Conservation (phyloP, 2,329 filamentous ascomycete species). For the Calonectria crousiana region DNA sequence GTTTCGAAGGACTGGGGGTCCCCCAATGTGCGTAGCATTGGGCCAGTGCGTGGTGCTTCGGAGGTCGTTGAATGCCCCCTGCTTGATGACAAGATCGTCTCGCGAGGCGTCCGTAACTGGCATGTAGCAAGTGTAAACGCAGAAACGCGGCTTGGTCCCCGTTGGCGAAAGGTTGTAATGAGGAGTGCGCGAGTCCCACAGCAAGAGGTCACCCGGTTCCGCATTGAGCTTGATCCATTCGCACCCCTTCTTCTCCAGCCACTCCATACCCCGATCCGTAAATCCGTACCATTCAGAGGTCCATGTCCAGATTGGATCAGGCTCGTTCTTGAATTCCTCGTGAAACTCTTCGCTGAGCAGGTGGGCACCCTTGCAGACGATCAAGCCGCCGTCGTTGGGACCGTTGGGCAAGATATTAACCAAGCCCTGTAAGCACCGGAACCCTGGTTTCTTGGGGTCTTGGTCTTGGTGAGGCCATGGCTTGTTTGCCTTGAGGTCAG, state of each 20-base stretch:
- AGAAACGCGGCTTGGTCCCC: constrained; percentile 51
- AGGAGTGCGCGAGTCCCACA: constrained; percentile 53
- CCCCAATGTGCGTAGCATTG: constrained; percentile 36
- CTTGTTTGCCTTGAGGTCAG: constrained; percentile 37
- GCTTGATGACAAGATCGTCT: constrained; percentile 54
- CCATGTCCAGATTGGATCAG: constrained; percentile 51
- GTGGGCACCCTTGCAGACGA: constrained; percentile 39
- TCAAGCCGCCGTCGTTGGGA: constrained; percentile 46
- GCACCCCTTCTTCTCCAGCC: constrained; percentile 46
- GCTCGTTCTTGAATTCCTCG: constrained; percentile 43
- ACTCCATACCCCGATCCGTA: constrained; percentile 48
- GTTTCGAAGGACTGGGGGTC: not conserved
- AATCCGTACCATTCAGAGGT: constrained; percentile 42
- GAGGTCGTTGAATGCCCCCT: constrained; percentile 51
- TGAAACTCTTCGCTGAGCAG: constrained; percentile 46
- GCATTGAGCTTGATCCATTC: constrained; percentile 52
- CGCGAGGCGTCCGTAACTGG: not conserved
- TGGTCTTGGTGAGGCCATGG: constrained; percentile 26
- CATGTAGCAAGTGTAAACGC: constrained; percentile 44
- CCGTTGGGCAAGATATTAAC: constrained; percentile 55
- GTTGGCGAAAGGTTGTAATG: constrained; percentile 53
- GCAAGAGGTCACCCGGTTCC: constrained; percentile 55
- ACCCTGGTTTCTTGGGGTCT: constrained; percentile 45
- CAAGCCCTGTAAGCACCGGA: constrained; percentile 62
- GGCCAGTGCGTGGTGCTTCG: constrained; percentile 56